A percentile compares a stretch with the other conserved stretches of the same genome.
phyloP scores from a whole-genome alignment of 225 moss, liverwort and hornwort genomes.

The Ulota crispa region DNA sequence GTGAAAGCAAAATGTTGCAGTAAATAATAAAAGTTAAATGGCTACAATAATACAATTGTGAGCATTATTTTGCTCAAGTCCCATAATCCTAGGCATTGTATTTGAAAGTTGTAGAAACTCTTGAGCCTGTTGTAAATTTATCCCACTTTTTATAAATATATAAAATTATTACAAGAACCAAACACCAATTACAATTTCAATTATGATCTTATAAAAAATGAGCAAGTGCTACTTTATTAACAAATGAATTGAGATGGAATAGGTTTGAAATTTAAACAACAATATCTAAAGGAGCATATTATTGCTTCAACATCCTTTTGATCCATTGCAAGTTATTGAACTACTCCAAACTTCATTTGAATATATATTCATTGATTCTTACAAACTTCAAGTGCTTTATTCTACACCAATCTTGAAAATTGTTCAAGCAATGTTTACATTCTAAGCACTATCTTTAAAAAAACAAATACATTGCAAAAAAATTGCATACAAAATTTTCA shows the following conservation, averaged over 20 bases:
- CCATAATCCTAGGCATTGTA: constrained; percentile 72
- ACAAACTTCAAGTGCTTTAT: not conserved
- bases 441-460: not conserved
- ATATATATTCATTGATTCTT: not conserved
- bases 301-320: not conserved
- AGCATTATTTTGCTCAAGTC: constrained; percentile 48
- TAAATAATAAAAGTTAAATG: too few relatives aligned
- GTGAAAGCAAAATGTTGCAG: too few relatives aligned
- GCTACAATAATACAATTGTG: too few relatives aligned
- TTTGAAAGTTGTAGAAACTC: constrained; percentile 84
- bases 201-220: not conserved
- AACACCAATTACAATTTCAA: not conserved
- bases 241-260: not conserved
- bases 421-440: not conserved
- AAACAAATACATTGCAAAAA: not conserved
- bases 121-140: constrained; percentile 64
- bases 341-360: not conserved
- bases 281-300: not conserved
- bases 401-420: not conserved
- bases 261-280: not conserved
- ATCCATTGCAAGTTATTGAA: not conserved
- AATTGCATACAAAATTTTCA: not conserved
- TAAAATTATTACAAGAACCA: not conserved
- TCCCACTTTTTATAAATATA: not conserved
- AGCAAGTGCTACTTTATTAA: not conserved